Base-by-base conservation (phyloP, 805 yeast genomes). In the Myxozyma mucilagina region DNA sequence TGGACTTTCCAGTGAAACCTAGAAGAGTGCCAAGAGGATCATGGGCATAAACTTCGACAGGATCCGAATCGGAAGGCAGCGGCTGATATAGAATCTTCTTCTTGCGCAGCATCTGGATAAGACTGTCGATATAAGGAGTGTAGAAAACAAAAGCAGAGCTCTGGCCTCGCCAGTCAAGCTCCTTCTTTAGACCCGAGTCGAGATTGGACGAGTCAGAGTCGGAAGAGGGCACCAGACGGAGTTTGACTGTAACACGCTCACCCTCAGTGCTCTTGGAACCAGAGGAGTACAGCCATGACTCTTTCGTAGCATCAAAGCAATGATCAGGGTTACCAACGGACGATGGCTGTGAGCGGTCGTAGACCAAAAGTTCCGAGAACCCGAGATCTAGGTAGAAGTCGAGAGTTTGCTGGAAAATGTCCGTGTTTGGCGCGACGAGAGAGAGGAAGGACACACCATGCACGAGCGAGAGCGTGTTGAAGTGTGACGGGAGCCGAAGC, bases 11-110 rank as follows among this genome's bases (percentile, higher is more conserved):
- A 20, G 96, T 84, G 75, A 92, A 90, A 3, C 97, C 97, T 50
- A 92, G 73, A 34, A 91, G 73, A 67, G 84, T 82, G 18, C 97
- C 97, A 65, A 91, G 76, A 8, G 98, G 97, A 73, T 93, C 97
- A 31, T 87, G 71, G 7, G 85, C 81, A 73, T 87, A 90, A 6
- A 88, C 77, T 73, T 90, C 96, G 67, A 82, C 80, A 4, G 97
- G 96, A 58, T 82, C 82, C 58, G 87, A 76, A 50, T 84, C 88
- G 59, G 86, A 84, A 4, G 98, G 97, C 68, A 81, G 78, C 29
- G 83, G 78, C 73, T 87, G 92, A 56, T 65, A 63, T 57, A 76
- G 77, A 13, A 79, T 75, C 0, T 74, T 68, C 4, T 68, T 65
- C 14, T 69, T 66, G 50, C 73, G 65, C 31, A 82, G 72, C n/a